Evolutionary conservation across 805 yeast genomes (phyloP).

Genomic region (Jamesozyma lodderae): DNA sequence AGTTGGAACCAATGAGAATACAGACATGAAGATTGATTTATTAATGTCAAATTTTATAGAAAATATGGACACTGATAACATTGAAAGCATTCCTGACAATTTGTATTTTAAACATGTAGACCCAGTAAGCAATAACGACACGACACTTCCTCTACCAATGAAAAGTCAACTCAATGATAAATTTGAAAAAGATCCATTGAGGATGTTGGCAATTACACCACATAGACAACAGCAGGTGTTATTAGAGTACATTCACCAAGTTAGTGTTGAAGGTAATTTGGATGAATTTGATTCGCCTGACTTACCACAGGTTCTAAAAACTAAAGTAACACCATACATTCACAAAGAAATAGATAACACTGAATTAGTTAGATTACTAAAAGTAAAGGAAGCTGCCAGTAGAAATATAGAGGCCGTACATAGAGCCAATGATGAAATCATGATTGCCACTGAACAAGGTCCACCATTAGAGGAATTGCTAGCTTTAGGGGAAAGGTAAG

Average conservation of each 20-base stretch:
- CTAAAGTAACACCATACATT: constrained; percentile 13
- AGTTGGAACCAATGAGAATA: constrained; percentile 19
- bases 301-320: constrained; percentile 16
- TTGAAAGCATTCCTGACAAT: constrained; percentile 10
- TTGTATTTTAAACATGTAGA: constrained; percentile 19
- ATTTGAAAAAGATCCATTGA: constrained; percentile 17
- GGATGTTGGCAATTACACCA: constrained; percentile 27
- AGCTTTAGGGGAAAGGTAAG: constrained; percentile 10
- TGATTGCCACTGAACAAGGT: constrained; percentile 8
- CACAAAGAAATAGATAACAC: background rate
- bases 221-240: constrained; percentile 23
- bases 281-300: constrained; percentile 22
- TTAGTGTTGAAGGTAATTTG: constrained; percentile 11
- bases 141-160: constrained; percentile 20
- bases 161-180: constrained; percentile 3
- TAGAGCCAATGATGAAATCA: constrained; percentile 3
- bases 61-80: constrained; percentile 34
- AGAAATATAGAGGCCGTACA: background rate
- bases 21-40: constrained; percentile 31
- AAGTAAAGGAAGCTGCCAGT: constrained; percentile 9
- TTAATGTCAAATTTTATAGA: constrained; percentile 39
- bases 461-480: constrained; percentile 20
- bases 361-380: constrained; percentile 12
- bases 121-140: constrained; percentile 6
- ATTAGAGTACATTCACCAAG: constrained; percentile 21